Evolutionary conservation across 225 moss, liverwort and hornwort genomes (phyloP).

Genomic region (Marchantia polymorpha): DNA sequence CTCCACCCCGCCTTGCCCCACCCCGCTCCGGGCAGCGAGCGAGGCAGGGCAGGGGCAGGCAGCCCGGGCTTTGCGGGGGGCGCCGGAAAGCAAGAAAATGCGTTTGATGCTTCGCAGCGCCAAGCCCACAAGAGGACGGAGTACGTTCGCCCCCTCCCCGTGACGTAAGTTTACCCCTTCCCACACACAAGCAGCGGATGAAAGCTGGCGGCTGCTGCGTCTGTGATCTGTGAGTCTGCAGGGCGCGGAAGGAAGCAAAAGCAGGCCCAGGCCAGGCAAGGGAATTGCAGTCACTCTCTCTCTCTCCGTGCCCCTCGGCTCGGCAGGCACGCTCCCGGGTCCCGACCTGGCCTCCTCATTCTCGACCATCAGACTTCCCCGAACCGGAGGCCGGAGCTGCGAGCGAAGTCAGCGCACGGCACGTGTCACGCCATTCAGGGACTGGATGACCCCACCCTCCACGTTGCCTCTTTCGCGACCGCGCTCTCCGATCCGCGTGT

Average conservation of each 20-base stretch:
- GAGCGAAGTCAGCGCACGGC: background rate
- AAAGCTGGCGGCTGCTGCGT: slow-evolving; percentile 5
- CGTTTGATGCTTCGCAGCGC: background rate
- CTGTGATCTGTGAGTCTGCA: background rate
- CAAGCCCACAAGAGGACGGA: slow-evolving; percentile 2
- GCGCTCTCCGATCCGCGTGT: background rate
- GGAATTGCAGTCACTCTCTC: background rate
- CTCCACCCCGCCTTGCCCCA: background rate
- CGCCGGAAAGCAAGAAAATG: slow-evolving; percentile 6
- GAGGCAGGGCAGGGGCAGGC: background rate
- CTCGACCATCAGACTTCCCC: background rate
- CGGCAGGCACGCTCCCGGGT: background rate
- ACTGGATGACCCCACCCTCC: background rate
- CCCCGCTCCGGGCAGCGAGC: background rate
- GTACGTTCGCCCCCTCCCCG: background rate
- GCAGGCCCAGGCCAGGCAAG: background rate
- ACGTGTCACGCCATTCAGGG: slow-evolving; percentile 2
- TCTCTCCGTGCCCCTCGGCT: background rate
- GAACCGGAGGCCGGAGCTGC: background rate
- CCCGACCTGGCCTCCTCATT: background rate
- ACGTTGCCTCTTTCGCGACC: background rate
- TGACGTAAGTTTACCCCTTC: background rate
- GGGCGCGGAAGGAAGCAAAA: too few relatives aligned
- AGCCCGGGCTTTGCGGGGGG: background rate
- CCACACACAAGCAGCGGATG: slow-evolving; percentile 11